phyloP scores from a whole-genome alignment of 306 rosid genomes.

The Fragaria iinumae region DNA sequence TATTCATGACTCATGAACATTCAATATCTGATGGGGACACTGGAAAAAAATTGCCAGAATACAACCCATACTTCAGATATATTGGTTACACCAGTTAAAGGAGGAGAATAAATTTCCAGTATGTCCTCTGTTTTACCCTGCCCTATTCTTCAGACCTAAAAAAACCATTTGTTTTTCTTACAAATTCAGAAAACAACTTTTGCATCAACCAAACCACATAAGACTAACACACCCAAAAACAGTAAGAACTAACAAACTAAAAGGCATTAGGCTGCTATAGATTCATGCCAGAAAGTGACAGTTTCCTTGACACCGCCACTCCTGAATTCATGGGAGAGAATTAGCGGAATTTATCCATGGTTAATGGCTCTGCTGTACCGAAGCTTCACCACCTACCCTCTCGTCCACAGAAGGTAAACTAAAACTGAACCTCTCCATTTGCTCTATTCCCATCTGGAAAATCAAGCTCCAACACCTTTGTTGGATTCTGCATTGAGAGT shows the following conservation, averaged over 20 bases:
- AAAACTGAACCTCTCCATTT: slow-evolving; percentile 86
- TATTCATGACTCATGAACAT: slow-evolving; percentile 43
- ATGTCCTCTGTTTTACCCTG: slow-evolving; percentile 22
- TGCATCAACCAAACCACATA: slow-evolving; percentile 16
- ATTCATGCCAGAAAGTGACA: slow-evolving; percentile 38
- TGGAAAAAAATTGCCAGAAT: slow-evolving; percentile 30
- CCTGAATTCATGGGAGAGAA: slow-evolving; percentile 33
- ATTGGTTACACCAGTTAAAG: slow-evolving; percentile 37
- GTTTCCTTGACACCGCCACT: slow-evolving; percentile 55
- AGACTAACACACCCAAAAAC: slow-evolving; percentile 27
- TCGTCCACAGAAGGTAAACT: slow-evolving; percentile 65
- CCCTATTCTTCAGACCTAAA: slow-evolving; percentile 33
- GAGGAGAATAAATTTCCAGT: slow-evolving; percentile 15
- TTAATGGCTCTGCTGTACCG: slow-evolving; percentile 45
- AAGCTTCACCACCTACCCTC: slow-evolving; percentile 54
- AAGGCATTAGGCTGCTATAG: slow-evolving; percentile 43
- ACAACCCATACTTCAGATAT: slow-evolving; percentile 40
- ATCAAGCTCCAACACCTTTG: slow-evolving; percentile 85
- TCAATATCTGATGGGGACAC: slow-evolving; percentile 33
- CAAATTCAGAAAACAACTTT: slow-evolving; percentile 36
- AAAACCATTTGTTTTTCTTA: slow-evolving; percentile 32
- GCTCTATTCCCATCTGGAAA: slow-evolving; percentile 85
- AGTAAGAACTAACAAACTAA: slow-evolving; percentile 24
- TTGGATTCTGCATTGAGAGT: slow-evolving; percentile 89
- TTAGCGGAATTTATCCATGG: slow-evolving; percentile 43